Conservation (phyloP, 371 early-diverging fungal genomes). For the Globomyces sp. region DNA sequence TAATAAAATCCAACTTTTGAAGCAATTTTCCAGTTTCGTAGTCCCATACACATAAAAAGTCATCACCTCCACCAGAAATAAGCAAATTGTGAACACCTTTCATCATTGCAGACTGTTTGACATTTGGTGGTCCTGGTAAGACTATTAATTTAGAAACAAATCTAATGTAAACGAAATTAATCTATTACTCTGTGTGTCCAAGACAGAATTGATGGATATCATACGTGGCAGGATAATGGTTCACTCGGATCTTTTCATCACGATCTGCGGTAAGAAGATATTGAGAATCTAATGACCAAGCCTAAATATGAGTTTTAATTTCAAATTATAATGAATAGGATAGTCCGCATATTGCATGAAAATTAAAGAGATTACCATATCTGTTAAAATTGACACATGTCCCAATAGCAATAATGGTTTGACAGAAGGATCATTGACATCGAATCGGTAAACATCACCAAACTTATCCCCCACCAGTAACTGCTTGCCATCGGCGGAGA, state of each 20-base stretch:
- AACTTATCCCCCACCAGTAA: conserved; percentile 90
- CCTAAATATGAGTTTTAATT: too few relatives aligned
- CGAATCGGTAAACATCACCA: conserved; percentile 85
- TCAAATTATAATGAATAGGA: too few relatives aligned
- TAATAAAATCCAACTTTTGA: conserved; percentile 8
- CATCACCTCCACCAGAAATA: conserved; percentile 89
- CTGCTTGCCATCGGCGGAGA: conserved; percentile 23
- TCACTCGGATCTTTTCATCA: conserved; percentile 94
- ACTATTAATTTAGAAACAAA: conserved; percentile 35
- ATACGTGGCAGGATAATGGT: conserved; percentile 81
- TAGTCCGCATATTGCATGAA: not conserved
- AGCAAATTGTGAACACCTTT: conserved; percentile 39
- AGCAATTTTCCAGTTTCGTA: conserved; percentile 10
- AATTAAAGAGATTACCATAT: conserved; percentile 54
- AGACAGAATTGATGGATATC: conserved; percentile 86
- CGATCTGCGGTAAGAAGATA: conserved; percentile 86
- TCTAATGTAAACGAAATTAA: too few relatives aligned
- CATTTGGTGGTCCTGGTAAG: not conserved
- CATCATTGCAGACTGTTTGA: conserved; percentile 31
- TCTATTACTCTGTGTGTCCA: conserved; percentile 72
- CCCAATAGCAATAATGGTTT: conserved; percentile 73
- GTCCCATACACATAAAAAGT: conserved; percentile 77
- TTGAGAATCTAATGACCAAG: conserved; percentile 25
- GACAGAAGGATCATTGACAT: conserved; percentile 13
- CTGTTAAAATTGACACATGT: conserved; percentile 92